These are phyloP conservation scores for Pseudovirgaria hyperparasitica DNA, from an alignment of 2,329 filamentous ascomycete species.

Conservation along the genomic window DNA sequence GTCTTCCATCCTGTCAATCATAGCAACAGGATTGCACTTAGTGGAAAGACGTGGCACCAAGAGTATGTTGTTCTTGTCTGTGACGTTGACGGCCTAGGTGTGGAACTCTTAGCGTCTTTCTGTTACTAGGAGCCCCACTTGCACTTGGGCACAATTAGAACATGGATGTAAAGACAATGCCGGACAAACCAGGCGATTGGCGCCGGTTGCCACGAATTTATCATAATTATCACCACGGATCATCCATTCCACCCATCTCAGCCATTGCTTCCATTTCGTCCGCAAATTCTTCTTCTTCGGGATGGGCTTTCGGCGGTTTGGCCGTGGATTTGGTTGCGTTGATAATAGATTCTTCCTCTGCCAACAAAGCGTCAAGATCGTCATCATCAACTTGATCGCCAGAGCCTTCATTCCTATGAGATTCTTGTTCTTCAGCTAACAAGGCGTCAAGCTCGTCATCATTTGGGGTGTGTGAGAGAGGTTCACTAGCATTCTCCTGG, in stretches of 20 bases:
- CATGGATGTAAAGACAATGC: no score
- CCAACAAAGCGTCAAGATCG: constrained; percentile 37
- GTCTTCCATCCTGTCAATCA: constrained; percentile 15
- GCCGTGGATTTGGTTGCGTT: constrained; percentile 6
- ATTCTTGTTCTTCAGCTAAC: constrained; percentile 33
- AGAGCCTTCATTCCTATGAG: neutral
- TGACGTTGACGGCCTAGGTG: no score
- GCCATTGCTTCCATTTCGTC: constrained; percentile 28
- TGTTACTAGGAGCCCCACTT: no score
- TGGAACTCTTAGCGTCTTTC: no score
- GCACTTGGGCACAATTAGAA: no score
- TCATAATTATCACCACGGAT: constrained; percentile 15
- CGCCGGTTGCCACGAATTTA: no score
- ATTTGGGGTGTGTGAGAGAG: constrained; percentile 36
- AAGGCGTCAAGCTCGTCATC: constrained; percentile 41
- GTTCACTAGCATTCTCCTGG: constrained; percentile 10
- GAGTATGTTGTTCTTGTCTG: no score
- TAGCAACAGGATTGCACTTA: no score
- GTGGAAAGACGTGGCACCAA: no score
- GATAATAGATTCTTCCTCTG: constrained; percentile 21
- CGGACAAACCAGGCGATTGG: no score
- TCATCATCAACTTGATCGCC: constrained; percentile 26
- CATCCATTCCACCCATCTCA: constrained; percentile 25
- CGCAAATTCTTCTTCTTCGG: constrained; percentile 21
- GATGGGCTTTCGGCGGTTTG: constrained; percentile 4